These are phyloP conservation scores for Berkeleyomyces rouxiae DNA, from an alignment of 2,329 filamentous ascomycete species.

Conservation along the genomic window DNA sequence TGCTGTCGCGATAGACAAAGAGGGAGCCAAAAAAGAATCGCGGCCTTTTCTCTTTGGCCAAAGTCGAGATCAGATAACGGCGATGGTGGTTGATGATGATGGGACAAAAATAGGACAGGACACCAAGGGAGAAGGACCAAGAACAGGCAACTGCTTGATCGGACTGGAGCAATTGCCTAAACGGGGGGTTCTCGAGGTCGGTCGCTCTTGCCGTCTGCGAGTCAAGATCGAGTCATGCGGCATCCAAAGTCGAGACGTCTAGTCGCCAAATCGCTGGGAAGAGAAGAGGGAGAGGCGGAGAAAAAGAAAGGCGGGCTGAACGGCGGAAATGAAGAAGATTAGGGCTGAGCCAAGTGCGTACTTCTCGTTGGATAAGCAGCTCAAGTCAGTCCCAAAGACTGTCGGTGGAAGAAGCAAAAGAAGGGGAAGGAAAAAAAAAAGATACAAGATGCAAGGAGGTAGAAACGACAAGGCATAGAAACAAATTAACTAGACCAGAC, in stretches of 20 bases:
- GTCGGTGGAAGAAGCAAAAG: not conserved
- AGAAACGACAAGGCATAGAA: not conserved
- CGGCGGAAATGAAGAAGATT: not conserved
- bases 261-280: not conserved
- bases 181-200: not conserved
- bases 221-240: not conserved
- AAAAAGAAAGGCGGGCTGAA: not conserved
- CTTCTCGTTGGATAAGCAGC: not conserved
- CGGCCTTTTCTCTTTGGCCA: too few relatives aligned
- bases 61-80: not conserved
- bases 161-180: not conserved
- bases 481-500: not conserved
- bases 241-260: not conserved
- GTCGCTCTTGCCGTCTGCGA: not conserved
- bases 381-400: not conserved
- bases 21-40: not conserved
- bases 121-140: not conserved
- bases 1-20: not conserved
- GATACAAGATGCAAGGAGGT: not conserved
- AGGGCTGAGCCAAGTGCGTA: not conserved
- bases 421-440: not conserved
- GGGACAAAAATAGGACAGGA: not conserved
- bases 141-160: not conserved
- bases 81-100: not conserved
- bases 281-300: not conserved